phyloP scores from a whole-genome alignment of 202 grass and related monocot species.

The Dendrocalamus latiflorus region DNA sequence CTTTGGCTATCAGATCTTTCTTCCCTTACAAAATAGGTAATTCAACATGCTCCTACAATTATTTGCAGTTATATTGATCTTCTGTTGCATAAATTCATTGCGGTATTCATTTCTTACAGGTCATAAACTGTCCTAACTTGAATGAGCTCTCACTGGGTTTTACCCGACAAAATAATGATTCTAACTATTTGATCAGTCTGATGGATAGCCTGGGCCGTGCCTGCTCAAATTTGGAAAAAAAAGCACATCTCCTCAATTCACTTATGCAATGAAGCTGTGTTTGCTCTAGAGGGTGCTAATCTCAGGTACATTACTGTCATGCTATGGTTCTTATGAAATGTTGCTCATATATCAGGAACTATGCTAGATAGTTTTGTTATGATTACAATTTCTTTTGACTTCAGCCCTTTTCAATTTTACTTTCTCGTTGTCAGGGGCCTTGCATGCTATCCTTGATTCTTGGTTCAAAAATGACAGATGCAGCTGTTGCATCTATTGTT shows the following conservation, averaged over 20 bases:
- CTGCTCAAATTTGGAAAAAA: constrained; percentile 61
- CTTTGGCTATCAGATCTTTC: constrained; percentile 72
- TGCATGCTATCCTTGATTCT: constrained; percentile 70
- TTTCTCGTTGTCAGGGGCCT: constrained; percentile 46
- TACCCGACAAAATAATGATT: constrained; percentile 55
- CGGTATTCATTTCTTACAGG: constrained; percentile 39
- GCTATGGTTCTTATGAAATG: neutral
- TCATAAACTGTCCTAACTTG: constrained; percentile 82
- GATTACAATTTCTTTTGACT: neutral
- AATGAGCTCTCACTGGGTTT: constrained; percentile 68
- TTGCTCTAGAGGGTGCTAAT: constrained; percentile 68
- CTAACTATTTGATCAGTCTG: constrained; percentile 61
- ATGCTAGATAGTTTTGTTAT: neutral
- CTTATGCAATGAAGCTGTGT: constrained; percentile 68
- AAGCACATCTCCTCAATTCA: constrained; percentile 62
- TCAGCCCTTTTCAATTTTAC: neutral
- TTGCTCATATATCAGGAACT: neutral
- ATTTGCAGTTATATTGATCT: neutral
- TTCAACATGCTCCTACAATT: neutral
- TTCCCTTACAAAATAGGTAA: constrained; percentile 72
- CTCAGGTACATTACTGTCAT: constrained; percentile 49
- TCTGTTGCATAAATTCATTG: neutral
- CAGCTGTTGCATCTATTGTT: constrained; percentile 79
- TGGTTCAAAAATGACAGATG: constrained; percentile 84
- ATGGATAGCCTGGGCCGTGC: constrained; percentile 64